Base-by-base conservation (phyloP, 202 grass and related monocot genomes). In the Zizania palustris region DNA sequence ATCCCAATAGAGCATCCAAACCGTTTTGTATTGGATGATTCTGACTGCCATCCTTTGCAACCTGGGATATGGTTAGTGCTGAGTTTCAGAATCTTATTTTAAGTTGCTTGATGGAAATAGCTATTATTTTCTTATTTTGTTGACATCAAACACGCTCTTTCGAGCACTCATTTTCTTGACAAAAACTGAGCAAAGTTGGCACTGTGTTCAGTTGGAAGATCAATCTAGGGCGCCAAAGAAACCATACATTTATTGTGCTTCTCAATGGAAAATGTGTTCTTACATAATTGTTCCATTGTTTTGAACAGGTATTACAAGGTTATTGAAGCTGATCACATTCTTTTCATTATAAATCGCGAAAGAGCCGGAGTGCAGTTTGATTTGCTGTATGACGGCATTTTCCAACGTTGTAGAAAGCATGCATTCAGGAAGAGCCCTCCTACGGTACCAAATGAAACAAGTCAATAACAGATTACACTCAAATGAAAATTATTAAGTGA, bases 341-440 rank as follows among this genome's bases (percentile, higher is more conserved):
- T 95, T 78, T 98, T 98, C 63, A 98, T 98, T 67, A 48, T 98
- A 74, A 95, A 98, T 64, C 85, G 96, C 41, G 91, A 95, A 80
- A 90, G 96, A 90, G 96, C 91, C 49, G 91, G 96, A 76, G 89
- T 95, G 40, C 89, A 98, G 64, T 95, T 98, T 43, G 96, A 98
- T 92, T 74, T 98, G 60, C 61, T 98, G 49, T 98, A 98, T 41
- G 96, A 98, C 33, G 85, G 83, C 53, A 95, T 98, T 83, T 98
- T 98, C 78, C 88, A 95, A 77, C 85, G 96, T 42, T 95, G 96
- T 85, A 88, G 91, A 83, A 98, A 87, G 67, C 87, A 95, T 44
- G 85, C 74, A 44, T 89, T 90, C 71, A 83, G 87, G 77, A 92
- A 72, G 73, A 95, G 56, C 21, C 73, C 74, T 9, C 80, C 85